Base-by-base conservation (phyloP, 1,139 yeast species). In the Wickerhamomyces sp. region DNA sequence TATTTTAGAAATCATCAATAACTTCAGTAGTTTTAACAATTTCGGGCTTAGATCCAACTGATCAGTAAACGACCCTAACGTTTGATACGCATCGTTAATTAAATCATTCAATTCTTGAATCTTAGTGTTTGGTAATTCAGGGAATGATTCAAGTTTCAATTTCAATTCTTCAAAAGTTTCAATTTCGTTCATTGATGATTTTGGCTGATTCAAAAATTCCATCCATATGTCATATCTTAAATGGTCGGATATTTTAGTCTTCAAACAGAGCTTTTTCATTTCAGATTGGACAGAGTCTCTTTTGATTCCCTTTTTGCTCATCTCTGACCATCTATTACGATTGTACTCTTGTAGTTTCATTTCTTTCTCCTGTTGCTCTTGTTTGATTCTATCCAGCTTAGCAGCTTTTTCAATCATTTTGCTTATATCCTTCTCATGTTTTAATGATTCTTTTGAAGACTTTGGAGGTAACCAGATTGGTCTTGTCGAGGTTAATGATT, bases 381-480 rank as follows among this genome's bases (percentile, higher is more conserved):
- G 68, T 48, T 48, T 72, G 70, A 72, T 48, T 68, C 74, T 27
- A 58, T 63, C 79, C 31, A 57, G 48, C 28, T 60, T 56, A 3
- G 75, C 59, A 8, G 81, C 78, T 12, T 63, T 59, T 39, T 70
- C 68, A 40, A 82, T 57, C 46, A 82, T 60, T 36, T 61, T 57
- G 39, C 76, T 72, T 33, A 74, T 77, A 54, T 80, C 83, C 33
- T 61, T 60, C 41, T 77, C 70, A 55, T 83, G 92, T 45, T 72
- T 74, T 36, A 60, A 52, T 31, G 72, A 74, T 49, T 84, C 92
- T 19, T 62, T 61, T 3, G 61, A 51, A 17, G 76, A 61, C 56
- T 83, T 84, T 20, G 90, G 89, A 2, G 92, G 92, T 33, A 83
- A 60, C 71, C 82, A 78, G 2, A 74, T 63, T 5, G 87, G 90